Evolutionary conservation across 73 alveolate species (phyloP).

Genomic region (Breviolum minutum): DNA sequence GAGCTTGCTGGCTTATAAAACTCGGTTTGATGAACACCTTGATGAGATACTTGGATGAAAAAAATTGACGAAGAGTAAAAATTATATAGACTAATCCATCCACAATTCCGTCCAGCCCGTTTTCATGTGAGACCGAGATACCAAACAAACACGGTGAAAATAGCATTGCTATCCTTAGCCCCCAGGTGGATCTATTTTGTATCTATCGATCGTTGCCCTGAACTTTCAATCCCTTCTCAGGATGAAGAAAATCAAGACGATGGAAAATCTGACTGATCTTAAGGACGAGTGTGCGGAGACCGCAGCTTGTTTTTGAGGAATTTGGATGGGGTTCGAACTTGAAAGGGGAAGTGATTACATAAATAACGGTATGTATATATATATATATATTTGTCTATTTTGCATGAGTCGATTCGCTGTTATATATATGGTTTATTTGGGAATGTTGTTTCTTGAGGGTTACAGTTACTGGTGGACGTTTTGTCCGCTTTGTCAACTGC

Average conservation of each 20-base stretch:
- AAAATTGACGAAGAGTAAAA: neutral
- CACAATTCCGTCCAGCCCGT: neutral
- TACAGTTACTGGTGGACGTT: too few relatives aligned
- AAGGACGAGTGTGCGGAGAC: too few relatives aligned
- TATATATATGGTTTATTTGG: too few relatives aligned
- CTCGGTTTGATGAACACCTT: neutral
- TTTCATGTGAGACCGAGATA: neutral
- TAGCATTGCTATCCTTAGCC: neutral
- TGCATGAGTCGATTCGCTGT: too few relatives aligned
- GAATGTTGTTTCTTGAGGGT: too few relatives aligned
- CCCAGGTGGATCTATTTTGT: neutral
- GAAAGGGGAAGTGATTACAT: too few relatives aligned
- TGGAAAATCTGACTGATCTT: neutral
- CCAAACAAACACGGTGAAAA: neutral
- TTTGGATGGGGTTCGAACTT: too few relatives aligned
- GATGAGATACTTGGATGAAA: neutral
- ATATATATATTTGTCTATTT: too few relatives aligned
- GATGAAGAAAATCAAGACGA: neutral
- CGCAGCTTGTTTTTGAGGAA: too few relatives aligned
- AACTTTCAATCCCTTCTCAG: neutral
- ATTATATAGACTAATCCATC: neutral
- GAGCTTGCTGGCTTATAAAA: neutral
- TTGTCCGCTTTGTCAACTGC: too few relatives aligned
- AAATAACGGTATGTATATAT: too few relatives aligned
- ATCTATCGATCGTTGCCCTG: neutral